phyloP scores from a whole-genome alignment of 1,139 yeast genomes.

The Saccharomyces pastorianus region DNA sequence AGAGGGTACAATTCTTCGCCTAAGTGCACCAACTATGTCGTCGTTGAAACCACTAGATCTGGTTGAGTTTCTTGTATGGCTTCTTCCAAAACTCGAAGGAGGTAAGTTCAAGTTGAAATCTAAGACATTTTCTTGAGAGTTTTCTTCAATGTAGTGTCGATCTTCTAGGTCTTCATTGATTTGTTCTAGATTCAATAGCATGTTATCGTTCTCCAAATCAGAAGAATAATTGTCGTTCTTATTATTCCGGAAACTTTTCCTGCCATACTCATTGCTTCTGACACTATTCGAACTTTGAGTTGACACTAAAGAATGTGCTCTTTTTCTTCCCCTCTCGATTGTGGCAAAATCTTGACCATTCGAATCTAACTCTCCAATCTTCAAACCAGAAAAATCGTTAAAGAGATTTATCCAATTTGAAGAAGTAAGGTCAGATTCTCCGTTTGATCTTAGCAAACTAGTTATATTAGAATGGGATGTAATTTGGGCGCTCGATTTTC shows the following conservation, averaged over 20 bases:
- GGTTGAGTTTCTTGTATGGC: conserved; percentile 15
- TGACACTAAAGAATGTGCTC: conserved; percentile 11
- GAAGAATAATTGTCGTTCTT: conserved; percentile 6
- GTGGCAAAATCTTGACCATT: conserved; percentile 3
- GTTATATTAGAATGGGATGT: neutral
- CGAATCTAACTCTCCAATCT: neutral
- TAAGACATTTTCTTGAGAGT: conserved; percentile 13
- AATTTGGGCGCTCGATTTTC: neutral
- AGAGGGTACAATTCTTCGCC: conserved; percentile 7
- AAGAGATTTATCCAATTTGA: conserved; percentile 3
- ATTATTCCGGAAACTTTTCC: conserved; percentile 12
- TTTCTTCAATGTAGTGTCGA: conserved; percentile 7
- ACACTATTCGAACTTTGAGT: conserved; percentile 22
- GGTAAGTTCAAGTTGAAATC: conserved; percentile 24
- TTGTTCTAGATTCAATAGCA: conserved; percentile 24
- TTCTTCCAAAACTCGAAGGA: conserved; percentile 28
- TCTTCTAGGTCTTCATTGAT: conserved; percentile 25
- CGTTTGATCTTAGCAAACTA: neutral
- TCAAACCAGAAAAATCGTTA: neutral
- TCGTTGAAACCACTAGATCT: conserved; percentile 8
- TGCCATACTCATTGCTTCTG: conserved; percentile 25
- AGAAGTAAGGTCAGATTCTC: neutral
- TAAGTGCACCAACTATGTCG: conserved; percentile 22
- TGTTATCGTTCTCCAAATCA: conserved; percentile 7
- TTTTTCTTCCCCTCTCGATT: conserved; percentile 21